Evolutionary conservation across 2,329 filamentous ascomycete species (phyloP).

Genomic region (Cladosporium sp.): DNA sequence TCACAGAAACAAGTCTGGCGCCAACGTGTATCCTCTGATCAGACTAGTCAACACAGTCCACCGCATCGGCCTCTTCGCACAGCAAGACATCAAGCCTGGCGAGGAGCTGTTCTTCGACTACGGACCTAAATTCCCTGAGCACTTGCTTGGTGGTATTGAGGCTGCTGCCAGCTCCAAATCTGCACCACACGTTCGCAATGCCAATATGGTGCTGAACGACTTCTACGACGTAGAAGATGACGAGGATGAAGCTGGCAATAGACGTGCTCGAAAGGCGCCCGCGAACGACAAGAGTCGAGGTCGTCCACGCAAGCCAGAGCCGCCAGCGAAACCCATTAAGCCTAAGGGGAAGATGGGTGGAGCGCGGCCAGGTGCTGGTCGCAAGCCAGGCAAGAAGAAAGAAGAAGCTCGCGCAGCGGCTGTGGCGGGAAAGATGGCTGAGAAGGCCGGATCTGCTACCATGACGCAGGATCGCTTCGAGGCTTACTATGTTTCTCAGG

Average conservation of each 20-base stretch:
- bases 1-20: conserved; percentile 61
- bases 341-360: conserved; percentile 21
- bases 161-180: conserved; percentile 22
- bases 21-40: conserved; percentile 68
- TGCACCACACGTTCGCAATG: conserved; percentile 30
- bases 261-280: conserved; percentile 22
- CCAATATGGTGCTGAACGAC: conserved; percentile 25
- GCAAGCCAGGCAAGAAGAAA: conserved; percentile 23
- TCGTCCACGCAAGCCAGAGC: conserved; percentile 25
- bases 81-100: conserved; percentile 66
- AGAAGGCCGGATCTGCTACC: not conserved
- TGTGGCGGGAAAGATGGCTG: not conserved
- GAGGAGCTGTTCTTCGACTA: conserved; percentile 85
- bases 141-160: conserved; percentile 29
- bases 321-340: conserved; percentile 2
- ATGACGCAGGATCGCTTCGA: conserved; percentile 22
- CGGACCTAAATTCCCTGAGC: conserved; percentile 46
- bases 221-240: conserved; percentile 31
- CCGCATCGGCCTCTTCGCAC: conserved; percentile 73
- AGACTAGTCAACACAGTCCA: conserved; percentile 72
- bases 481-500: conserved; percentile 23
- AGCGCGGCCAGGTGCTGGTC: conserved; percentile 21
- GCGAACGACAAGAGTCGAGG: conserved; percentile 14
- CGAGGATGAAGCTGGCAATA: conserved; percentile 28
- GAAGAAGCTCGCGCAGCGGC: not conserved